phyloP scores from a whole-genome alignment of 495 filamentous ascomycete genomes.

The Delitschia confertaspora region DNA sequence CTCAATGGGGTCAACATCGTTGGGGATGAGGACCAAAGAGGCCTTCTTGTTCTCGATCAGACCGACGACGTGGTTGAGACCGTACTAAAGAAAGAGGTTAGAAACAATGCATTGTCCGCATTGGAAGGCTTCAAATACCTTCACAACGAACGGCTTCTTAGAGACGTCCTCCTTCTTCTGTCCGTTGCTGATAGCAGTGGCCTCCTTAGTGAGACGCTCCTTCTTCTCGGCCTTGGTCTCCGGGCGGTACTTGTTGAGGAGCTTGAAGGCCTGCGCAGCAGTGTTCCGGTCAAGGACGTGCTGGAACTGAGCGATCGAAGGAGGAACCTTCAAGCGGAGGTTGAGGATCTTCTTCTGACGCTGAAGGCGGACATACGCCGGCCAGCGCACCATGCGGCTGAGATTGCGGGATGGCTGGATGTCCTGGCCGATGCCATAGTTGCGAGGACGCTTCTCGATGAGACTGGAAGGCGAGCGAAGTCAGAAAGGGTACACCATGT shows the following conservation, averaged over 20 bases:
- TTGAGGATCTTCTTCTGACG: slow-evolving; percentile 99
- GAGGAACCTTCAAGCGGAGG: slow-evolving; percentile 96
- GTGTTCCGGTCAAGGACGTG: slow-evolving; percentile 97
- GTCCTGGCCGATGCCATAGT: slow-evolving; percentile 98
- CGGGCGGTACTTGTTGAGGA: slow-evolving; percentile 98
- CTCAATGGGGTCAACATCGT: slow-evolving; percentile 99
- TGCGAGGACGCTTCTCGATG: slow-evolving; percentile 92
- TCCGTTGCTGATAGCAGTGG: slow-evolving; percentile 89
- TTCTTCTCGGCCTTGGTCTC: slow-evolving; percentile 99
- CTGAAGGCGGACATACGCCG: slow-evolving; percentile 84
- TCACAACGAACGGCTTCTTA: slow-evolving; percentile 98
- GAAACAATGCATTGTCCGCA: no score
- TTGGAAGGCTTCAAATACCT: no score
- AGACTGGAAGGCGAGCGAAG: slow-evolving; percentile 40
- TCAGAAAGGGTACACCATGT: not conserved
- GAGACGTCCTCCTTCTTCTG: slow-evolving; percentile 99
- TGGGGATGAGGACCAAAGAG: slow-evolving; percentile 90
- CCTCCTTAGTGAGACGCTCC: slow-evolving; percentile 96
- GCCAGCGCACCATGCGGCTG: slow-evolving; percentile 99
- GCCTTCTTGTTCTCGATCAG: slow-evolving; percentile 99
- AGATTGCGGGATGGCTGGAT: slow-evolving; percentile 97
- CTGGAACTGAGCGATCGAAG: slow-evolving; percentile 96
- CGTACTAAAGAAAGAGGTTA: no score
- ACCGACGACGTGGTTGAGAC: slow-evolving; percentile 99
- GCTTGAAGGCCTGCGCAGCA: slow-evolving; percentile 92